Conservation (phyloP, 345 rosid genomes). For the Rhizophora mangle region DNA sequence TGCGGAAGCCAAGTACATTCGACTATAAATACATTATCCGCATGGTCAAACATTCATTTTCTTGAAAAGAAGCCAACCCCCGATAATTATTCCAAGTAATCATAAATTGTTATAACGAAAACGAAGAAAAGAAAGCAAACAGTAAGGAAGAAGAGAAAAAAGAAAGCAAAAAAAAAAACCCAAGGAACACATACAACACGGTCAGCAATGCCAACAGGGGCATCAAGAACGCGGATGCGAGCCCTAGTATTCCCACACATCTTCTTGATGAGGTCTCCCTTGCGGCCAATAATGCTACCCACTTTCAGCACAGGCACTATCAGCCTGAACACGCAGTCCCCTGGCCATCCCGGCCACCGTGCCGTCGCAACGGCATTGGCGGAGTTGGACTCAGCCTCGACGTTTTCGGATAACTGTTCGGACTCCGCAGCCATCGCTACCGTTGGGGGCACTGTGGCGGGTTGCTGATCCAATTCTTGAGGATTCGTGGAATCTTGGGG, state of each 20-base stretch:
- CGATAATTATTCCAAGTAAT: too few species aligned
- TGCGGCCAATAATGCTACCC: slow-evolving; percentile 83
- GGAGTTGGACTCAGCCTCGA: not conserved
- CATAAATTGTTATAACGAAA: too few species aligned
- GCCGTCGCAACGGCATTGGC: not conserved
- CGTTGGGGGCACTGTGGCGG: not conserved
- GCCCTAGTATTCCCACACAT: slow-evolving; percentile 88
- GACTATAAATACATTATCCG: too few species aligned
- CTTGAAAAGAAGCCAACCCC: too few species aligned
- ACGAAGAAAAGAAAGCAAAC: too few species aligned
- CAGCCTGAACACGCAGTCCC: slow-evolving; percentile 72
- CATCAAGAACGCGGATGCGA: slow-evolving; percentile 78
- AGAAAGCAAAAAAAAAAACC: not conserved
- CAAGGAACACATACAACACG: slow-evolving; percentile 51
- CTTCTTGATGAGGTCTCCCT: slow-evolving; percentile 84
- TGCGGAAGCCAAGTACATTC: too few species aligned
- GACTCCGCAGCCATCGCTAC: not conserved
- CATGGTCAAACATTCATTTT: too few species aligned
- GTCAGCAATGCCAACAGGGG: slow-evolving; percentile 55
- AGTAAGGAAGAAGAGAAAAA: not conserved
- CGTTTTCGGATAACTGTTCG: not conserved
- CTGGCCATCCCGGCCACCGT: slow-evolving; percentile 92
- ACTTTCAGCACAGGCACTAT: slow-evolving; percentile 72
- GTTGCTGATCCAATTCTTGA: not conserved
- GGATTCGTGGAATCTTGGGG: not conserved